These are phyloP conservation scores for Sideroxylon spinosum DNA, from an alignment of 179 eudicot species.

Conservation along the genomic window DNA sequence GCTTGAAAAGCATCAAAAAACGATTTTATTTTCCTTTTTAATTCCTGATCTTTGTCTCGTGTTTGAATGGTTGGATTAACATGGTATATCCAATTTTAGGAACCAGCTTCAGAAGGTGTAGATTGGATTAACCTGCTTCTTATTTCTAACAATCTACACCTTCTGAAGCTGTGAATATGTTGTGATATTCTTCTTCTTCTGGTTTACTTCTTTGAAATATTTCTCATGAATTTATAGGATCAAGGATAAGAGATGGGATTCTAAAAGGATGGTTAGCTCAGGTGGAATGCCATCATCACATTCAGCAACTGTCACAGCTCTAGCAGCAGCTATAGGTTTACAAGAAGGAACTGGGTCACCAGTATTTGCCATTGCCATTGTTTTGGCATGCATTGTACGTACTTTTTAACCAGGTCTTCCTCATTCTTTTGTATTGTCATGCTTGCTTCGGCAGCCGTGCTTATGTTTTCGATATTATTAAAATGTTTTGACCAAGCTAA, in stretches of 20 bases:
- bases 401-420: conserved; percentile 35
- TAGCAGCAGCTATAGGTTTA: conserved; percentile 63
- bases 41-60: neutral
- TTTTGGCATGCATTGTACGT: conserved; percentile 91
- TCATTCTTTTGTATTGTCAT: conserved; percentile 13
- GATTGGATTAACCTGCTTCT: no score
- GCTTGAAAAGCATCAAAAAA: neutral
- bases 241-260: conserved; percentile 93
- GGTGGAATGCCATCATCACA: conserved; percentile 99
- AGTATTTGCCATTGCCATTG: conserved; percentile 75
- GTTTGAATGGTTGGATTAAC: neutral
- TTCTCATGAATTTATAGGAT: conserved; percentile 41
- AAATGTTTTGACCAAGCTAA: neutral
- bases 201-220: conserved; percentile 1
- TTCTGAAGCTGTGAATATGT: neutral
- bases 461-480: neutral
- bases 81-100: neutral
- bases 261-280: conserved; percentile 68
- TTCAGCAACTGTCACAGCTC: conserved; percentile 80
- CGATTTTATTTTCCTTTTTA: neutral
- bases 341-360: conserved; percentile 71
- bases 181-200: neutral
- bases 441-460: neutral
- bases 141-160: neutral
- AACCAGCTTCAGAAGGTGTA: no score